Evolutionary conservation across 345 rosid genomes (phyloP).

Genomic region (Eucalyptus dawsonii): DNA sequence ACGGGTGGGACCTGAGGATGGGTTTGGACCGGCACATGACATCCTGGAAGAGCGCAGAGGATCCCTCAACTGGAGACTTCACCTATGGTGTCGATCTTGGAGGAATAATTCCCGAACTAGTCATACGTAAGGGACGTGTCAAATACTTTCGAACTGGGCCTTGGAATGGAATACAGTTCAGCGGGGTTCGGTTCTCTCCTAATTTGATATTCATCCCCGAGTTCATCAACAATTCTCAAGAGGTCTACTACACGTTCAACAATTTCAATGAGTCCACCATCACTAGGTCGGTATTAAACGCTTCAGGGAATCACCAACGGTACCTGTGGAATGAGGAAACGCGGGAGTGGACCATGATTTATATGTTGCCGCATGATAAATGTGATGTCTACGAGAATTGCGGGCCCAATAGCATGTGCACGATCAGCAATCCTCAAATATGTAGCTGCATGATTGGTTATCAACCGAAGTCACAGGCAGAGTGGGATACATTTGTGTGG

Average conservation of each 20-base stretch:
- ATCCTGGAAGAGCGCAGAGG: background rate
- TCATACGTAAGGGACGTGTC: background rate
- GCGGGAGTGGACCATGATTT: background rate
- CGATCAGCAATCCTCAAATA: background rate
- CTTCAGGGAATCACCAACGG: background rate
- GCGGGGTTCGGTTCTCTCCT: rapidly evolving
- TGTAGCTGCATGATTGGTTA: constrained; percentile 12
- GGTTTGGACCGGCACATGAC: background rate
- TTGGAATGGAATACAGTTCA: background rate
- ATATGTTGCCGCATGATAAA: background rate
- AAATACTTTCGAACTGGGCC: background rate
- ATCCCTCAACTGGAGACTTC: background rate
- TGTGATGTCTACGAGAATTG: background rate
- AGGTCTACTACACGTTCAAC: background rate
- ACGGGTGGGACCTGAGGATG: background rate
- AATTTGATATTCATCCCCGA: background rate
- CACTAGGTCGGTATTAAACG: background rate
- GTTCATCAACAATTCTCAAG: background rate
- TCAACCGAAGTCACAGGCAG: background rate
- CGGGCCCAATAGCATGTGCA: background rate
- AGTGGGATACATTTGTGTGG: background rate
- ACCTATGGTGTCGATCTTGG: background rate
- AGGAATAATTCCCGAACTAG: background rate
- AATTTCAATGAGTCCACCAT: background rate
- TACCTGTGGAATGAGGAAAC: background rate